A percentile compares a stretch with the other conserved stretches of the same genome.
Evolutionary conservation across 1,139 yeast genomes (phyloP).

Genomic region (Magnusiomyces tetraspermus): DNA sequence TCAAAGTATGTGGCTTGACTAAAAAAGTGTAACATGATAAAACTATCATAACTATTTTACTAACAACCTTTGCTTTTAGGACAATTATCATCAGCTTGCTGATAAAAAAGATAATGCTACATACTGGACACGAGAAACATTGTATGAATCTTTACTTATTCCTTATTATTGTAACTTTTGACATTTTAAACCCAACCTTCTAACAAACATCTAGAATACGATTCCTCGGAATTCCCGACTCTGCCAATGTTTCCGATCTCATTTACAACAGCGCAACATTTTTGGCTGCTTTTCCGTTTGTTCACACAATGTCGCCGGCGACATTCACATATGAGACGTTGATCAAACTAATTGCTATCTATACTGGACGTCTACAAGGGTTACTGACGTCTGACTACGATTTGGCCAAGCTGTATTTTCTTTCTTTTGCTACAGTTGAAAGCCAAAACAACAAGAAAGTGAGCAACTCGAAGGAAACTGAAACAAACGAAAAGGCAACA

Average conservation of each 20-base stretch:
- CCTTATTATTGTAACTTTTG: background rate
- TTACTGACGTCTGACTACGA: constrained; percentile 32
- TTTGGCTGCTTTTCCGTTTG: constrained; percentile 39
- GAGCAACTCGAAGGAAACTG: background rate
- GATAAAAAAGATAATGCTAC: constrained; percentile 25
- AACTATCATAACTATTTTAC: background rate
- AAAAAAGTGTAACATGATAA: background rate
- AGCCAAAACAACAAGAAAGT: constrained; percentile 2
- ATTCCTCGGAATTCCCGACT: constrained; percentile 25
- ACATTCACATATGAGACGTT: constrained; percentile 37
- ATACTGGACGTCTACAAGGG: constrained; percentile 31
- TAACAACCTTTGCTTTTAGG: constrained; percentile 14
- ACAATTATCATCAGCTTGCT: constrained; percentile 23
- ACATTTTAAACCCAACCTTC: background rate
- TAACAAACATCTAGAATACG: constrained; percentile 20
- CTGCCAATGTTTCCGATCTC: constrained; percentile 26
- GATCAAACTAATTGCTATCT: constrained; percentile 37
- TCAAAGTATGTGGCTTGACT: constrained; percentile 23
- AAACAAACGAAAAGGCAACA: constrained; percentile 1
- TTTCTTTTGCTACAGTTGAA: constrained; percentile 31
- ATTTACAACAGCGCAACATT: constrained; percentile 32
- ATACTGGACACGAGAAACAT: constrained; percentile 28
- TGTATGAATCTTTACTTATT: constrained; percentile 18
- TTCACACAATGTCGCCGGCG: constrained; percentile 28
- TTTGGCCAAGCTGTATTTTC: constrained; percentile 34